Evolutionary conservation across 805 yeast species (phyloP), one percentile per base, ranked within the genome.

Genomic region (Ogataea henricii): DNA sequence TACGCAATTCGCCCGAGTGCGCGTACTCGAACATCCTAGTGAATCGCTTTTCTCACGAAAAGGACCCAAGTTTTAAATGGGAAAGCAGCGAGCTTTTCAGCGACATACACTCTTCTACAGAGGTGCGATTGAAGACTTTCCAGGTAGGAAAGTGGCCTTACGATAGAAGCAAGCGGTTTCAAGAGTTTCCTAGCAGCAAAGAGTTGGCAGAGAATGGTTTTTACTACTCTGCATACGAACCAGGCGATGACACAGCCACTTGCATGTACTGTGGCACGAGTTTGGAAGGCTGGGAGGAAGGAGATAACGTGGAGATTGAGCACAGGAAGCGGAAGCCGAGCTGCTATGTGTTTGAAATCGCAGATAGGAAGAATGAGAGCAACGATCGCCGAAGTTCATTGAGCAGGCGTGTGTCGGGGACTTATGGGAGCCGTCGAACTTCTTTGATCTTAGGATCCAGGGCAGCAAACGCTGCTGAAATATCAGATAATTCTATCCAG

Each of bases 271-370:
- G 96, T 64, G 79, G 78, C 9, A 67, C 77, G 16, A 76, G 84
- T 0, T 66, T 79, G 13, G 86, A 85, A 45, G 90, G 89, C 2
- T 87, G 95, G 95, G 87, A 78, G 48, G 60, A 65, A 1, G 73
- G 69, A 2, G 94, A 88, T 64, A 81, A 77, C 48, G 92, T 91
- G 0, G 49, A 74, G 7, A 69, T 55, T 13, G 89, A 82, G 53
- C 94, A 87, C 59, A 52, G 58, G n/a, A 63, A 67, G 45, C 60
- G 78, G 42, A 63, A 67, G 18, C 71, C 70, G 2, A 58, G 68
- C 22, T 74, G 85, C 62, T 66, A 69, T 52, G 65, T 73, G 32
- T 73, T 74, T 29, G 43, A 40, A 9, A 23, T 42, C 14, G 16
- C 35, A 16, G 25, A 37, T 6, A 41, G 26, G 34, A 43, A 34